These are phyloP conservation scores for Penicillium samsonianum DNA, from an alignment of 495 filamentous ascomycete genomes.

Conservation along the genomic window DNA sequence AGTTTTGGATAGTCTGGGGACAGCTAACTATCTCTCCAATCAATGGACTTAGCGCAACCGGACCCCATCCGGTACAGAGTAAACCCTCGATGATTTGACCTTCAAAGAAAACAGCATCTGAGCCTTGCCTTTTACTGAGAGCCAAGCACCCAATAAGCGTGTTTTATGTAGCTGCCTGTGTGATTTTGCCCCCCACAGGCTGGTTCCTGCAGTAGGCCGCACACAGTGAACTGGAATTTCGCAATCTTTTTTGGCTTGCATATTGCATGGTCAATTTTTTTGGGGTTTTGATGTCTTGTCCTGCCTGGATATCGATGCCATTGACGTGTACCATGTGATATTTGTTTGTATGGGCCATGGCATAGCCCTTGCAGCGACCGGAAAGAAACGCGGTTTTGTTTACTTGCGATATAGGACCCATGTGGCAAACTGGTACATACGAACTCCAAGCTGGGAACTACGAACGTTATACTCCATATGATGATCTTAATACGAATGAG, in stretches of 20 bases:
- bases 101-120: slow-evolving; percentile 10
- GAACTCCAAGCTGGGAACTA: background rate
- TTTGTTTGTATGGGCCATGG: slow-evolving; percentile 4
- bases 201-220: slow-evolving; percentile 51
- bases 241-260: slow-evolving; percentile 6
- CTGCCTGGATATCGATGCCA: slow-evolving; percentile 11
- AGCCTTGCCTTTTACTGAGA: slow-evolving; percentile 14
- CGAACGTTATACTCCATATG: background rate
- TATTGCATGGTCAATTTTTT: background rate
- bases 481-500: background rate
- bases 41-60: slow-evolving; percentile 8
- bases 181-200: slow-evolving; percentile 25
- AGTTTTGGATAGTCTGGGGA: background rate
- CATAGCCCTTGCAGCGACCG: slow-evolving; percentile 13
- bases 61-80: slow-evolving; percentile 13
- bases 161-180: background rate
- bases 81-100: slow-evolving; percentile 11
- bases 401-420: slow-evolving; percentile 8
- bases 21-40: slow-evolving; percentile 11
- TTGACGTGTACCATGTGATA: slow-evolving; percentile 12
- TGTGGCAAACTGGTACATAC: slow-evolving; percentile 14
- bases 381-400: slow-evolving; percentile 9
- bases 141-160: slow-evolving; percentile 17
- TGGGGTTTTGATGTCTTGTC: background rate
- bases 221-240: slow-evolving; percentile 21